Evolutionary conservation across 2,329 filamentous ascomycete species (phyloP).

Genomic region (Aureobasidium musti): DNA sequence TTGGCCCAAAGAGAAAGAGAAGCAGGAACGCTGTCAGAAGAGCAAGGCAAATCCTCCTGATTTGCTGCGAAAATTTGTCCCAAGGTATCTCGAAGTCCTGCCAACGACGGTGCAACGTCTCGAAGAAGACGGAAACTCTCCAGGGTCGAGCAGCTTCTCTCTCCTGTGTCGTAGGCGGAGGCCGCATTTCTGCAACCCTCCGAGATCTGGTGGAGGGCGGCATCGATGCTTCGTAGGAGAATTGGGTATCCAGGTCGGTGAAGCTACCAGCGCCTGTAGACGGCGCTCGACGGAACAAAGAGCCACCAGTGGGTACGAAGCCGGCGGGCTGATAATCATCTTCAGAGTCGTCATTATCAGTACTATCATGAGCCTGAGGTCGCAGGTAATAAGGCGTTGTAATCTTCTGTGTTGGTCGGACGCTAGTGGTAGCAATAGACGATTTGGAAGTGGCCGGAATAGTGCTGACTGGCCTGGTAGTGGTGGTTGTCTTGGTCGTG

Average conservation of each 20-base stretch:
- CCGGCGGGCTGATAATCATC: not conserved
- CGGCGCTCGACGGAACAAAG: not conserved
- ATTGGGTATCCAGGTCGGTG: constrained; percentile 27
- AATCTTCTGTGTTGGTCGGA: not conserved
- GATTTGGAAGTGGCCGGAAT: not conserved
- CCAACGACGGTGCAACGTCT: constrained; percentile 29
- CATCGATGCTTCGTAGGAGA: constrained; percentile 24
- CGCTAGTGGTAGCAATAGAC: not conserved
- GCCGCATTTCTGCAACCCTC: constrained; percentile 17
- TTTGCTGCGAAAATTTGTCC: not conserved
- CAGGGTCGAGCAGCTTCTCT: constrained; percentile 30
- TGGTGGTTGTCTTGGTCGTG: not conserved
- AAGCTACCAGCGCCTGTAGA: constrained; percentile 19
- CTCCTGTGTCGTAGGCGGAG: constrained; percentile 30
- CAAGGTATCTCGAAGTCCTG: constrained; percentile 3
- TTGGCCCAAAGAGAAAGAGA: not conserved
- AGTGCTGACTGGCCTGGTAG: not conserved
- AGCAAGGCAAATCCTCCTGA: constrained; percentile 7
- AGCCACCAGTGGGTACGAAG: not conserved
- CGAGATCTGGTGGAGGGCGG: constrained; percentile 22
- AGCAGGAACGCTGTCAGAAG: constrained; percentile 11
- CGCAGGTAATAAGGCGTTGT: constrained; percentile 10
- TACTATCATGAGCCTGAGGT: not conserved
- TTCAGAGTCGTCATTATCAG: constrained; percentile 4
- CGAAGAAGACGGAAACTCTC: constrained; percentile 25